Base-by-base conservation (phyloP, 176 grass and related monocot species). In the Phoenix roebelenii region DNA sequence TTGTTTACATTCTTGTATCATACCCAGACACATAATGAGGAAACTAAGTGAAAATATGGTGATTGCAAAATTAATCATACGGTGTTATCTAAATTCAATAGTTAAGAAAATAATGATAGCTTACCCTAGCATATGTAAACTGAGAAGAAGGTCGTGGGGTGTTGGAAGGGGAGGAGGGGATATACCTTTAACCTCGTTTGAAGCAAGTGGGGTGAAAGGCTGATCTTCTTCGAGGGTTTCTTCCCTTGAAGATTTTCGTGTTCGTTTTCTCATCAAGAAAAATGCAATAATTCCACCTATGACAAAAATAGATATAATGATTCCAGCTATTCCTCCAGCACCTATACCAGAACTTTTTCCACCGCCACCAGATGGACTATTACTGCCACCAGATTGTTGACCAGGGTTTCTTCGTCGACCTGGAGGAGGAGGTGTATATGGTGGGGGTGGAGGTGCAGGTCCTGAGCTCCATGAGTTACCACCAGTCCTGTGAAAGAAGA, bases 401-500 rank as follows among this genome's bases (percentile, higher is more conserved):
- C 25, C 71, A 20, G 64, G 18, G 1, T 70, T 72, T 23, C 60
- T 57, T 48, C 56, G 58, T 54, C 75, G 79, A 23, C 35, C 44
- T 0, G 63, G 61, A 2, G 80, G 71, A 32, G 89, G 73, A 22
- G 83, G 60, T 30, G 60, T 70, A 50, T 78, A 63, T 49, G 85
- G 87, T 69, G 92, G 92, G 17, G 87, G 87, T 61, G 84, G 84
- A 68, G 82, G 74, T 26, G 79, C 57, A 56, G 74, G 74, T 17
- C 83, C 84, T 23, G 80, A 61, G 60, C 48, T 89, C 58, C 84
- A 95, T 63, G 83, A 81, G 64, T 95, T 95, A 25, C 86, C 86
- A 32, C 32, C 73, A 32, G 28, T 80, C 66, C 90, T 97, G 61
- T 20, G 60, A 75, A 70, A 72, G 3, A 76, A 66, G 25, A n/a